Evolutionary conservation across 2,329 filamentous ascomycete genomes (phyloP).

Genomic region (Diaporthe ilicicola): DNA sequence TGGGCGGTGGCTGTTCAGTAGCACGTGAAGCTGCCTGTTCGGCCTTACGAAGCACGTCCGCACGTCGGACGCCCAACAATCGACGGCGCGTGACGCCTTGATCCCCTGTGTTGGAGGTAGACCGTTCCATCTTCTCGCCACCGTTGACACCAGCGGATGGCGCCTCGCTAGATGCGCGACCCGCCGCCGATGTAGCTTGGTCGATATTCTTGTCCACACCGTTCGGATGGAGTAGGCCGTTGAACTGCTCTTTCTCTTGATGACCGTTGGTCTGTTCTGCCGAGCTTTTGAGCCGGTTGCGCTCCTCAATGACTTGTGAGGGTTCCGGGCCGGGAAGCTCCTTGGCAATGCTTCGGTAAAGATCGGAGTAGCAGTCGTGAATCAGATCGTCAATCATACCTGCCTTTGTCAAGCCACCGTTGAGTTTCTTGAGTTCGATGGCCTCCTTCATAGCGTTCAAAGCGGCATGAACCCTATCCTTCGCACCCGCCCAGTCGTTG

Average conservation of each 20-base stretch:
- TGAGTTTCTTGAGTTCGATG: slow-evolving; percentile 74
- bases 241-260: slow-evolving; percentile 40
- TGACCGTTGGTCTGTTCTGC: slow-evolving; percentile 46
- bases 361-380: slow-evolving; percentile 83
- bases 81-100: slow-evolving; percentile 47
- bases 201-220: slow-evolving; percentile 34
- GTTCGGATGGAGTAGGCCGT: slow-evolving; percentile 36
- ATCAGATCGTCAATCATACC: slow-evolving; percentile 92
- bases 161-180: slow-evolving; percentile 30
- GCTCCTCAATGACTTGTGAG: slow-evolving; percentile 55
- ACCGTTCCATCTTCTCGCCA: slow-evolving; percentile 49
- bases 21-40: slow-evolving; percentile 64
- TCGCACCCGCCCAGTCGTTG: slow-evolving; percentile 60
- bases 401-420: slow-evolving; percentile 86
- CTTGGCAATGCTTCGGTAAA: slow-evolving; percentile 74
- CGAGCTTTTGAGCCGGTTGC: slow-evolving; percentile 47
- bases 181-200: not conserved
- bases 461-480: slow-evolving; percentile 49
- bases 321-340: slow-evolving; percentile 62
- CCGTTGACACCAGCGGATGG: slow-evolving; percentile 37
- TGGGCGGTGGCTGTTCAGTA: slow-evolving; percentile 55
- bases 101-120: slow-evolving; percentile 44
- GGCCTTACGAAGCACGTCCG: slow-evolving; percentile 68
- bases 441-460: slow-evolving; percentile 66
- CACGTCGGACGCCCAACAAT: slow-evolving; percentile 57